Evolutionary conservation across 176 grass and related monocot genomes (phyloP).

Genomic region (Echinochloa phyllopogon): DNA sequence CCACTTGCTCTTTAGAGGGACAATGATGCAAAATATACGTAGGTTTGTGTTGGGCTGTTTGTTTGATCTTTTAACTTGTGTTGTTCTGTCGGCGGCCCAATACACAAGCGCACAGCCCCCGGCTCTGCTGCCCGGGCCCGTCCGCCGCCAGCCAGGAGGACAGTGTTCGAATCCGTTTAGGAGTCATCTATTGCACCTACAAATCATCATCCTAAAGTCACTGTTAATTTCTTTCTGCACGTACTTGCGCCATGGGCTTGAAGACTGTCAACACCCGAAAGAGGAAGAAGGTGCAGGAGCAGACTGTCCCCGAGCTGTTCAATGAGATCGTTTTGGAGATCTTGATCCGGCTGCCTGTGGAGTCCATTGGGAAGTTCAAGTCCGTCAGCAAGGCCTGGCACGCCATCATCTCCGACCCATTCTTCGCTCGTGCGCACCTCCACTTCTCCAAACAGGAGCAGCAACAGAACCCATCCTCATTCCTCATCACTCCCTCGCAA

Average conservation of each 20-base stretch:
- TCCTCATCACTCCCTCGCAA: not conserved
- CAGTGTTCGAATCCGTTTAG: not conserved
- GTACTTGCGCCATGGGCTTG: not conserved
- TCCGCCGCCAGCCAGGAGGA: no score
- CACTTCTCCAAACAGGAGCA: not conserved
- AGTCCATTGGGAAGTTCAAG: slow-evolving; percentile 20
- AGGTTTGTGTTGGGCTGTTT: no score
- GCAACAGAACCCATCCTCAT: not conserved
- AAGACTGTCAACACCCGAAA: not conserved
- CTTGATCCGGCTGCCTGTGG: slow-evolving; percentile 3
- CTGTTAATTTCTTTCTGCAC: not conserved
- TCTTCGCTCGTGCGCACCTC: not conserved
- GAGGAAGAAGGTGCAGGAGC: not conserved
- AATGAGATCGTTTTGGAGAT: slow-evolving; percentile 18
- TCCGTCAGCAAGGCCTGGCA: slow-evolving; percentile 25
- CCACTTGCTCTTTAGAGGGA: no score
- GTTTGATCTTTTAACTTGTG: no score
- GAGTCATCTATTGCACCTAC: not conserved
- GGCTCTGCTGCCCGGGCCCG: no score
- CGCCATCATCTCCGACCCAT: not conserved
- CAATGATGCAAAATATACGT: no score
- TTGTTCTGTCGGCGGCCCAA: no score
- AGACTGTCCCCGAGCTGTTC: not conserved
- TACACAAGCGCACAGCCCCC: no score
- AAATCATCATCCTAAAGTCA: not conserved